phyloP scores from a whole-genome alignment of 1,284 basidiomycete species.

The Mycosarcoma maydis region DNA sequence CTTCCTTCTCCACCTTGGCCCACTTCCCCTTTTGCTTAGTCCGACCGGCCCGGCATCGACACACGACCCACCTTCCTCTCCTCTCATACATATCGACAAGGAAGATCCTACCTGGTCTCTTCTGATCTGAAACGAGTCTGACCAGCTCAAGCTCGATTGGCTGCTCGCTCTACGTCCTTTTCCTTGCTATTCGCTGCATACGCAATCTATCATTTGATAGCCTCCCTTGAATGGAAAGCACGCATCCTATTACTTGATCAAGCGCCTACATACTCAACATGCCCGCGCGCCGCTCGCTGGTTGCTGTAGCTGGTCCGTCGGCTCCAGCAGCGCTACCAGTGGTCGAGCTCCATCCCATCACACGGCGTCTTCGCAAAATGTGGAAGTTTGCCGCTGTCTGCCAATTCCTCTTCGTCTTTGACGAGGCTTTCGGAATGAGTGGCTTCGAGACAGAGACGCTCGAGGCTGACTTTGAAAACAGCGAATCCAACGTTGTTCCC shows the following conservation, averaged over 20 bases:
- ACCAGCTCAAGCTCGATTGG: background rate
- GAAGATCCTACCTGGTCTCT: too few relatives aligned
- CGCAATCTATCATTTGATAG: too few relatives aligned
- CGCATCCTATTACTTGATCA: too few relatives aligned
- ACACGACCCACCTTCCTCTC: background rate
- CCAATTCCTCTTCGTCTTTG: conserved; percentile 65
- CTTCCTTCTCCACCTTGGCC: conserved; percentile 19
- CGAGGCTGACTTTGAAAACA: conserved; percentile 70
- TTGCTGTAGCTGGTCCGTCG: conserved; percentile 38
- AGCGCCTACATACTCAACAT: conserved; percentile 6
- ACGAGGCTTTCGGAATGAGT: conserved; percentile 63
- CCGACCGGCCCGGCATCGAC: background rate
- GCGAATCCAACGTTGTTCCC: conserved; percentile 68
- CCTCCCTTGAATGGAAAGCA: too few relatives aligned
- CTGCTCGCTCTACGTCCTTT: background rate
- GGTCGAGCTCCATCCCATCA: conserved; percentile 44
- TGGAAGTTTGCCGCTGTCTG: conserved; percentile 66
- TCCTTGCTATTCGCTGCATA: too few relatives aligned
- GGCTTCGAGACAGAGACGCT: conserved; percentile 65
- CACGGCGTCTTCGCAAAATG: conserved; percentile 51
- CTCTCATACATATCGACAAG: background rate
- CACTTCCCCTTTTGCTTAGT: background rate
- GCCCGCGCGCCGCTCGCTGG: conserved; percentile 35
- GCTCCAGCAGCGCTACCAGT: conserved; percentile 18
- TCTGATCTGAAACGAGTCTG: too few relatives aligned